phyloP scores from a whole-genome alignment of 176 grass and related monocot genomes.

The Pharus latifolius region DNA sequence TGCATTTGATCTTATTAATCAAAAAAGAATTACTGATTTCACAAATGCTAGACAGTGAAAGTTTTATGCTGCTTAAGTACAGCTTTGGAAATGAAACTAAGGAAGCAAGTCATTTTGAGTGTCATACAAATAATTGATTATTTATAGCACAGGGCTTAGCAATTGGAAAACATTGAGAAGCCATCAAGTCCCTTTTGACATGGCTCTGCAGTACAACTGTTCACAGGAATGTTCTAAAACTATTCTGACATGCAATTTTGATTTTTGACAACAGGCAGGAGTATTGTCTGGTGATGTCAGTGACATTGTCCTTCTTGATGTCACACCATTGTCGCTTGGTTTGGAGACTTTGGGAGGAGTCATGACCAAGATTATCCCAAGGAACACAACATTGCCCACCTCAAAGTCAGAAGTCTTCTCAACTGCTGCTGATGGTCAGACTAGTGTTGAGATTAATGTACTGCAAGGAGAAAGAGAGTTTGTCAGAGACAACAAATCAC shows the following conservation, averaged over 20 bases:
- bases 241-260: background rate
- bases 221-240: background rate
- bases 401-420: slow-evolving; percentile 70
- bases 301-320: slow-evolving; percentile 76
- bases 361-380: slow-evolving; percentile 82
- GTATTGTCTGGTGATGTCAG: slow-evolving; percentile 73
- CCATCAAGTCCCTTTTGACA: too few relatives aligned
- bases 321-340: slow-evolving; percentile 64
- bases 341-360: slow-evolving; percentile 76
- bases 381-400: slow-evolving; percentile 71
- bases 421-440: slow-evolving; percentile 66
- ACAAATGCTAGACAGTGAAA: too few relatives aligned
- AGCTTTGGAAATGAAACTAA: background rate
- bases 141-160: background rate
- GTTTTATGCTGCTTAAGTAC: too few relatives aligned
- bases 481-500: slow-evolving; percentile 68
- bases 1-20: background rate
- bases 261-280: slow-evolving; percentile 40
- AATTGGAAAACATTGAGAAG: background rate
- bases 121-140: too few relatives aligned
- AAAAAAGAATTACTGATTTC: background rate
- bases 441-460: slow-evolving; percentile 70
- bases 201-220: too few relatives aligned
- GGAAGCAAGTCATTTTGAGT: too few relatives aligned
- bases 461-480: slow-evolving; percentile 83